Evolutionary conservation across 2,329 filamentous ascomycete species (phyloP).

Genomic region (Plenodomus lindquistii): DNA sequence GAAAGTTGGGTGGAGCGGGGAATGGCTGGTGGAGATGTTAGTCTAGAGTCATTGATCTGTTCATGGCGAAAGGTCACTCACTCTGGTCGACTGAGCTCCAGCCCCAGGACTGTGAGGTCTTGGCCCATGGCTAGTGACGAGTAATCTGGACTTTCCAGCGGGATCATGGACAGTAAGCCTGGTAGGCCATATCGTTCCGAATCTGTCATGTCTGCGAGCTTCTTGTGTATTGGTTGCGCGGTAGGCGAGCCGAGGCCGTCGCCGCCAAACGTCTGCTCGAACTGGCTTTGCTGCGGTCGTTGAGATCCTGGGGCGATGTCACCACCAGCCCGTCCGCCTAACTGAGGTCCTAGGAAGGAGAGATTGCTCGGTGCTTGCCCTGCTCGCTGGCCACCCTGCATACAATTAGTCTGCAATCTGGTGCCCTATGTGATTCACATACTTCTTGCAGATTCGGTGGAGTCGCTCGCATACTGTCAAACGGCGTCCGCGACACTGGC

Average conservation of each 20-base stretch:
- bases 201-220: constrained; percentile 62
- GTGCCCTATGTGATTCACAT: constrained; percentile 6
- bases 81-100: constrained; percentile 67
- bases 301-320: constrained; percentile 32
- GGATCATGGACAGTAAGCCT: constrained; percentile 62
- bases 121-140: constrained; percentile 62
- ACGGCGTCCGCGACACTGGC: constrained; percentile 35
- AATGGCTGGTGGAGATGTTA: constrained; percentile 36
- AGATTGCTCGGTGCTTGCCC: constrained; percentile 33
- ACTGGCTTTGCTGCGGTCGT: constrained; percentile 35
- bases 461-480: constrained; percentile 35
- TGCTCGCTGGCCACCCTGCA: constrained; percentile 28
- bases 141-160: constrained; percentile 56
- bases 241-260: constrained; percentile 38
- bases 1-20: constrained; percentile 66
- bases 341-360: constrained; percentile 36
- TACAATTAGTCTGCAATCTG: constrained; percentile 8
- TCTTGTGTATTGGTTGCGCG: constrained; percentile 46
- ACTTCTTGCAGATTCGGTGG: constrained; percentile 42
- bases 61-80: constrained; percentile 40
- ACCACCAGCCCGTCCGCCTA: constrained; percentile 22
- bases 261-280: constrained; percentile 37
- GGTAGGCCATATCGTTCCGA: constrained; percentile 63
- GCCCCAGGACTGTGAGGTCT: constrained; percentile 65
- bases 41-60: constrained; percentile 10